A percentile compares a stretch with the other conserved stretches of the same genome.
Conservation (phyloP, 139 green algal genomes). For the Bryopsis sp. region DNA sequence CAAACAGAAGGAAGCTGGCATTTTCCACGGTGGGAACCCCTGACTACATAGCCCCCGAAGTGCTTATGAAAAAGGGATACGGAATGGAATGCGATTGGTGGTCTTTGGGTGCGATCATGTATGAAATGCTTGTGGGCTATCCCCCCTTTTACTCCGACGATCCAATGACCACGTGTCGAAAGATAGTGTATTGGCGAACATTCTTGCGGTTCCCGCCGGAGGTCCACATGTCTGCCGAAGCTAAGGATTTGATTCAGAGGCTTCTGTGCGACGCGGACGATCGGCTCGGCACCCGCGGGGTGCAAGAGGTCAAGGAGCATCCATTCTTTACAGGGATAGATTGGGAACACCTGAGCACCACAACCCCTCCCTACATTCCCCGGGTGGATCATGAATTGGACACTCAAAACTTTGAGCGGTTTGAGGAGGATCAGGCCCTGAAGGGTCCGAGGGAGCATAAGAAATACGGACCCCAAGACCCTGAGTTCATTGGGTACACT, state of each 20-base stretch:
- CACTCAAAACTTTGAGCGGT: slow-evolving; percentile 97
- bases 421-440: slow-evolving; percentile 70
- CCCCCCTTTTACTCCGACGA: slow-evolving; percentile 96
- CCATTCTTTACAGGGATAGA: slow-evolving; percentile 85
- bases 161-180: slow-evolving; percentile 82
- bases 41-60: slow-evolving; percentile 93
- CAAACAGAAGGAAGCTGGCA: slow-evolving; percentile 69
- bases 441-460: slow-evolving; percentile 19
- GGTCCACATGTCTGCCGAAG: slow-evolving; percentile 31
- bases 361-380: slow-evolving; percentile 64
- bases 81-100: slow-evolving; percentile 98
- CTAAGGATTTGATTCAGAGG: slow-evolving; percentile 76
- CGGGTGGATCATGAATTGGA: slow-evolving; percentile 80
- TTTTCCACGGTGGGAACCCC: slow-evolving; percentile 91
- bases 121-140: slow-evolving; percentile 96
- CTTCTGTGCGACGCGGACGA: slow-evolving; percentile 95
- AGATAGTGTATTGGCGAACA: slow-evolving; percentile 91
- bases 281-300: slow-evolving; percentile 61
- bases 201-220: slow-evolving; percentile 85
- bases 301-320: slow-evolving; percentile 69
- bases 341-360: slow-evolving; percentile 66
- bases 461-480: slow-evolving; percentile 41
- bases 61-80: slow-evolving; percentile 96
- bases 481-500: slow-evolving; percentile 95
- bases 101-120: slow-evolving; percentile 92